Evolutionary conservation across 2,329 filamentous ascomycete species (phyloP), one percentile per base, ranked within the genome.

Genomic region (Cytospora chrysosperma): DNA sequence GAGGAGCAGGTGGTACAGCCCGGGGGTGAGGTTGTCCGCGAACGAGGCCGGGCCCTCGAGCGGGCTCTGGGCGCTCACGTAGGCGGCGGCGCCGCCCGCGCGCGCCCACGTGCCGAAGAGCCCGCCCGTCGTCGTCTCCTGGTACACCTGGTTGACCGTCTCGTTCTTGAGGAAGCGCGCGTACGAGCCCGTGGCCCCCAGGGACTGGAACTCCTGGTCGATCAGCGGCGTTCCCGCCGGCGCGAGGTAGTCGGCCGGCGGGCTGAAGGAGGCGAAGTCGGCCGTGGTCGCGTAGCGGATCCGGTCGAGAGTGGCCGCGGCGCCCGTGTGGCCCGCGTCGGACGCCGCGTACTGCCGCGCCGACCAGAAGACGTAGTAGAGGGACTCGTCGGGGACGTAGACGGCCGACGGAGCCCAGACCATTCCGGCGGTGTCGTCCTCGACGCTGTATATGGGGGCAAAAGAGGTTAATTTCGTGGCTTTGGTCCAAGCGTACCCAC

Each of bases 111-210:
- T 77, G 4, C 81, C 80, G 56, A 83, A 82, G 0, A 83, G 67
- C 0, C 82, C 82, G 0, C 65, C 72, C 0, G 76, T 75, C 0
- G 75, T 78, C 10, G 74, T 73, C 66, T 84, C 81, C 49, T 79
- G 77, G 64, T 79, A 83, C 4, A 84, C 77, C n/a, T 77, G 76
- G 43, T 77, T 76, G 2, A 75, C 76, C 0, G 78, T 77, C 68
- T 83, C 80, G 67, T 83, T 81, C 70, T 83, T 84, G 58, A 82
- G 68, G 71, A 83, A 84, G 7, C 81, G 77, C 0, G 75, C 77
- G 52, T 78, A 84, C 12, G 72, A 66, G 2, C 72, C 76, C 4
- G 73, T 70, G 8, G 71, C 70, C 43, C 78, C 79, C 0, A 83
- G 71, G 24, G 76, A 72, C 32, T 80, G 75, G 69, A 84, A 78